Base-by-base conservation (phyloP, 2,329 filamentous ascomycete genomes). In the Penicillium expansum region DNA sequence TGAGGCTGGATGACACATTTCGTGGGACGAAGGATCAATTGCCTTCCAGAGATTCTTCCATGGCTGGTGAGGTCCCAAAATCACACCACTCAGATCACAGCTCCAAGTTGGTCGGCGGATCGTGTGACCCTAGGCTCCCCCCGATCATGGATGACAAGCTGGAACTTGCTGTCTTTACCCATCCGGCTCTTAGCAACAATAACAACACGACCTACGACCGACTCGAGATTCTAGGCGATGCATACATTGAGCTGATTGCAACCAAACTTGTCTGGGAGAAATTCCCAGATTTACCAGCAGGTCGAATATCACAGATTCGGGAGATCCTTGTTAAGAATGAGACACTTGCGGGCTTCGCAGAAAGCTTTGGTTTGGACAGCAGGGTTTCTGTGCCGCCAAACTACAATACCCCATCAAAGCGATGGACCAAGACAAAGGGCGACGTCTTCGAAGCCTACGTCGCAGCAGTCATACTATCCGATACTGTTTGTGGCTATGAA, bases 401-500 rank as follows among this genome's bases (percentile, higher is more conserved):
- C 60, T 59, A 76, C 76, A 24, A 67, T 61, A 45, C 74, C 67
- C 50, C 81, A 67, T 55, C 74, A 68, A 69, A 86, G 82, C 70
- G 82, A 81, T 80, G 83, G 58, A 82, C 78, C 14, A 97, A 97
- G 73, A 85, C 91, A 10, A 80, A 89, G 55, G 92, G 88, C 9
- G 93, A 97, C 69, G 82, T 97, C 18, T 95, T 97, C 66, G 93
- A 97, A 72, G 89, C 93, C 0, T 97, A 95, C 65, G 84, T 96
- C 16, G 92, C 89, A 9, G 92, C 89, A 3, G 76, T 92, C 6
- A 82, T 96, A 33, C 76, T 91, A 2, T 86, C 87, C 1, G 83
- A 91, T 65, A 80, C 85, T 0, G 73, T 77, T 3, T 71, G 84
- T 45, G 92, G 92, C 1, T 82, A 88, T 45, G 61, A 73, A 8